Base-by-base conservation (phyloP, 306 rosid genomes). In the Clitoria ternatea region DNA sequence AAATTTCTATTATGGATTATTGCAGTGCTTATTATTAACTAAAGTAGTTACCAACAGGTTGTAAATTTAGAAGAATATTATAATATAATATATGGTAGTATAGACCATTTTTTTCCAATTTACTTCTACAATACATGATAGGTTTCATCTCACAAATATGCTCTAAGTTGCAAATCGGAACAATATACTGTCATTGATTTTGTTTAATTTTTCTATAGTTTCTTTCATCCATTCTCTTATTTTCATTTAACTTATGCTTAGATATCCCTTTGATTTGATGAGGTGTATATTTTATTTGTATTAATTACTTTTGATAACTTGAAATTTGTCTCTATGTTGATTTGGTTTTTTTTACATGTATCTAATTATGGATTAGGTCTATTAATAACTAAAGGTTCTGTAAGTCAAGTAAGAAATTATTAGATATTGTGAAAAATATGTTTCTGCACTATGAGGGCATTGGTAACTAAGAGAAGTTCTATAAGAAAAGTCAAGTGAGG, bases 291-390 rank as follows among this genome's bases (percentile, higher is more conserved):
- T 17, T 67, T 2, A n/a, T 20, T 77, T 64, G 52, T 69, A 49
- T 56, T 42, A 17, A 3, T 52, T 61, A 19, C 22, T 56, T 44
- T 62, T 23, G 35, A 30, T 55, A 12, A 23, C 22, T 63, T 30
- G 49, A 57, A 73, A 57, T 36, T 35, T 37, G 37, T 39, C 72
- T 29, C 55, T 53, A 4, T 67, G 52, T 74, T 82, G 61, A 82
- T 62, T 2, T 54, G 36, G 17, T 15, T 47, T 40, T 72, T 36
- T 73, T 27, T 48, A n/a, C n/a, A n/a, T n/a, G n/a, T n/a, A n/a
- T n/a, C n/a, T n/a, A n/a, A n/a, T n/a, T n/a, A n/a, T n/a, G n/a
- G n/a, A n/a, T n/a, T n/a, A n/a, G n/a, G n/a, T n/a, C n/a, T n/a
- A n/a, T n/a, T n/a, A n/a, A n/a, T n/a, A n/a, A n/a, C n/a, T n/a